A percentile compares a stretch with the other conserved stretches of the same genome.
phyloP scores from a whole-genome alignment of 495 filamentous ascomycete species.

The Annulohypoxylon bovei region DNA sequence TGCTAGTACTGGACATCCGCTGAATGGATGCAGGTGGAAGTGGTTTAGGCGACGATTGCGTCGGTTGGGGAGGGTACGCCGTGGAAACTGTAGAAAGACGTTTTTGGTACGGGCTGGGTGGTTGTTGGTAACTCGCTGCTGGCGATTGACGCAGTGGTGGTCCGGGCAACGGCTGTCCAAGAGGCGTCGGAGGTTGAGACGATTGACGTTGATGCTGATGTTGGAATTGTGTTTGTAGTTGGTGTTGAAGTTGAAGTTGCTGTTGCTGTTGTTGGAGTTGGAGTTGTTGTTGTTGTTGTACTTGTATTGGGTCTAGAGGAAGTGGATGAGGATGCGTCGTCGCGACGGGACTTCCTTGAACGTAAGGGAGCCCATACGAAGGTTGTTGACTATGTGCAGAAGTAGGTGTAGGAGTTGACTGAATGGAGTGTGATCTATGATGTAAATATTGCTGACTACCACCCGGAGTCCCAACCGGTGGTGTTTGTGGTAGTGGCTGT shows the following conservation, averaged over 20 bases:
- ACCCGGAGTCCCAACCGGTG: slow-evolving; percentile 58
- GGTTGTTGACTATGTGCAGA: slow-evolving; percentile 64
- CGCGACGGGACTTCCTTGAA: slow-evolving; percentile 64
- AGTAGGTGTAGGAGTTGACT: slow-evolving; percentile 66
- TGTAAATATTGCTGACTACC: slow-evolving; percentile 55
- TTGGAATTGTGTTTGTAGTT: slow-evolving; percentile 39
- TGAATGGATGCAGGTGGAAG: slow-evolving; percentile 54
- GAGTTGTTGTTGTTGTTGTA: slow-evolving; percentile 48
- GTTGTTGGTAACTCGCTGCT: slow-evolving; percentile 53
- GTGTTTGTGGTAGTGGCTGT: slow-evolving; percentile 61
- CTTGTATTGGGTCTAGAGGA: slow-evolving; percentile 51
- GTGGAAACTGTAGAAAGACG: slow-evolving; percentile 51
- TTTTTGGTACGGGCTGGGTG: slow-evolving; percentile 65
- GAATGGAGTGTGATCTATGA: slow-evolving; percentile 59
- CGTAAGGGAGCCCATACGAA: slow-evolving; percentile 58
- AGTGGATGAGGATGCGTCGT: slow-evolving; percentile 53
- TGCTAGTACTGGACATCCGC: slow-evolving; percentile 56
- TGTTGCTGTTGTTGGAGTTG: slow-evolving; percentile 48
- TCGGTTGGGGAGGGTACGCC: slow-evolving; percentile 44
- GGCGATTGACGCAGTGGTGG: slow-evolving; percentile 52
- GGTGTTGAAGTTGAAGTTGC: slow-evolving; percentile 49
- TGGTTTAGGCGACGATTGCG: slow-evolving; percentile 50
- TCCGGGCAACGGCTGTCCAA: slow-evolving; percentile 59
- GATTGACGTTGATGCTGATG: slow-evolving; percentile 55
- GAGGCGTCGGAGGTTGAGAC: slow-evolving; percentile 66